A percentile compares a stretch with the other conserved stretches of the same genome.
phyloP scores from a whole-genome alignment of 2,329 filamentous ascomycete species.

The Colletotrichum neosansevieriae region DNA sequence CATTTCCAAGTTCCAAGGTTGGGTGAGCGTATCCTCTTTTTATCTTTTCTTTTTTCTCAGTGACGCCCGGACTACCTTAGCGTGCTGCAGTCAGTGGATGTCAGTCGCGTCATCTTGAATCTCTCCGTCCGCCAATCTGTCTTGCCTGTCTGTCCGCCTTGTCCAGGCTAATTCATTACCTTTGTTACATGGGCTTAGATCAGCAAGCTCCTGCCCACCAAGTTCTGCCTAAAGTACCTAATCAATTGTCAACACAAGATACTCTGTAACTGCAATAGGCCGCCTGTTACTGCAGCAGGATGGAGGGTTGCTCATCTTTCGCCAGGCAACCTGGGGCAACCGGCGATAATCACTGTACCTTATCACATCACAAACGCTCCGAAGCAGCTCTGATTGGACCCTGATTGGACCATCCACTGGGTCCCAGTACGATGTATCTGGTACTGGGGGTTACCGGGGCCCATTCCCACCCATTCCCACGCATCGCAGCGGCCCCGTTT shows the following conservation, averaged over 20 bases:
- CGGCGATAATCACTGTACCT: background rate
- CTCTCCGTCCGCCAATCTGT: background rate
- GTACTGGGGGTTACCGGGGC: background rate
- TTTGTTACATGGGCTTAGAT: background rate
- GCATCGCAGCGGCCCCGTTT: constrained; percentile 2
- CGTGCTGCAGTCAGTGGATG: background rate
- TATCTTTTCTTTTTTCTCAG: too few relatives aligned
- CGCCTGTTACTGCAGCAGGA: too few relatives aligned
- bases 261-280: too few relatives aligned
- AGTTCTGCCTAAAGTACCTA: too few relatives aligned
- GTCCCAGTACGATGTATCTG: background rate
- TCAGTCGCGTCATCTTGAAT: constrained; percentile 13
- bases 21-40: too few relatives aligned
- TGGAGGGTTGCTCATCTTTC: too few relatives aligned
- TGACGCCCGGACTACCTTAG: background rate
- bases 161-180: too few relatives aligned
- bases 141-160: too few relatives aligned
- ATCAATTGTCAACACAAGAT: too few relatives aligned
- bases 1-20: too few relatives aligned
- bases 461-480: background rate
- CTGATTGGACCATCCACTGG: background rate
- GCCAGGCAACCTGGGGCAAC: constrained; percentile 2
- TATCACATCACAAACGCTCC: constrained; percentile 16
- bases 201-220: background rate
- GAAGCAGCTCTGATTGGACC: constrained; percentile 2